Percentiles rank a stretch among this genome's conserved stretches.
These are phyloP conservation scores for Pseudocercospora ulei DNA, from an alignment of 2,329 filamentous ascomycete genomes.

Conservation along the genomic window DNA sequence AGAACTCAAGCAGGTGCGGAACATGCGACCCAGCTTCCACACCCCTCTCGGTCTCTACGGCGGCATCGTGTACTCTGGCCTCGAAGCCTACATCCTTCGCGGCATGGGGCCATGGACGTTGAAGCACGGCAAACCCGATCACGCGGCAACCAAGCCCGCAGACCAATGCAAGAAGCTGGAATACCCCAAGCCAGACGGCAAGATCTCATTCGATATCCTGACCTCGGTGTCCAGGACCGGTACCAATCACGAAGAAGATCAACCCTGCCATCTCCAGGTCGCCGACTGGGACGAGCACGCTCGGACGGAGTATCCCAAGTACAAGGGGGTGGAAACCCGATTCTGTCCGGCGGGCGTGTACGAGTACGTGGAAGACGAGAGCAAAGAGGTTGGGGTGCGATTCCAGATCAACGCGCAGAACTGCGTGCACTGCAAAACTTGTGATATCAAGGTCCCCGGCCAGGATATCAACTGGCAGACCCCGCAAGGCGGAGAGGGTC, in stretches of 20 bases:
- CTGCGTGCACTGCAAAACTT: slow-evolving; percentile 99
- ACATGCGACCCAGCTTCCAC: slow-evolving; percentile 95
- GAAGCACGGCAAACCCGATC: slow-evolving; percentile 69
- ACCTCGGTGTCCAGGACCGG: slow-evolving; percentile 91
- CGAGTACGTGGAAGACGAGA: slow-evolving; percentile 89
- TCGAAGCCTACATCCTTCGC: slow-evolving; percentile 80
- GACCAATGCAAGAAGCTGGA: slow-evolving; percentile 79
- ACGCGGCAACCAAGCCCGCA: slow-evolving; percentile 68
- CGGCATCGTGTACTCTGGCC: slow-evolving; percentile 80
- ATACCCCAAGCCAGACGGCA: slow-evolving; percentile 91
- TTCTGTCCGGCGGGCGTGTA: slow-evolving; percentile 98
- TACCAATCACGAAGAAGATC: slow-evolving; percentile 97
- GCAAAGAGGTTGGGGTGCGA: slow-evolving; percentile 74
- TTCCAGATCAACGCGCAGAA: slow-evolving; percentile 98
- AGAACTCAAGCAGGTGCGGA: slow-evolving; percentile 87
- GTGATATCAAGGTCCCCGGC: slow-evolving; percentile 92
- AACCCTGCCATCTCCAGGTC: slow-evolving; percentile 91
- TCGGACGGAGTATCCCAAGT: slow-evolving; percentile 69
- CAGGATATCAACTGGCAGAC: slow-evolving; percentile 96
- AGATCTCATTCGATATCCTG: slow-evolving; percentile 90
- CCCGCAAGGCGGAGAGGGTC: slow-evolving; percentile 72
- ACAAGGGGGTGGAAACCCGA: slow-evolving; percentile 85
- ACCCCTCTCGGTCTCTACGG: slow-evolving; percentile 77
- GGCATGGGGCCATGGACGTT: slow-evolving; percentile 86
- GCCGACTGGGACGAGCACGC: slow-evolving; percentile 91